These are phyloP conservation scores for Ustilago trichophora DNA, from an alignment of 1,284 basidiomycete species.

Conservation along the genomic window DNA sequence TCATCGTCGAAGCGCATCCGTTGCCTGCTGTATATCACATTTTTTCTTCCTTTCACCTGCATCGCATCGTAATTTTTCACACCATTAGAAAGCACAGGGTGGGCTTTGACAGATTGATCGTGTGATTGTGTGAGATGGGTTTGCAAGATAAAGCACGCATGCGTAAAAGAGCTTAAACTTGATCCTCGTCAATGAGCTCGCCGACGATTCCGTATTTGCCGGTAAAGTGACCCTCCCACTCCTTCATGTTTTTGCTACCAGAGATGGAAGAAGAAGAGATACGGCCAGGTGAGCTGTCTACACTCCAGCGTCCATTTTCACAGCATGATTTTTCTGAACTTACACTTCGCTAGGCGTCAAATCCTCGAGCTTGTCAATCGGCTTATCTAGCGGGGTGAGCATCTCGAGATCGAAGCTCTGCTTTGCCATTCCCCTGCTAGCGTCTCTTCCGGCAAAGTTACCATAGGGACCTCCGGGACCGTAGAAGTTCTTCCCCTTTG, in stretches of 20 bases:
- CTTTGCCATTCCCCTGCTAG: conserved; percentile 93
- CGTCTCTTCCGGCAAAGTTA: conserved; percentile 93
- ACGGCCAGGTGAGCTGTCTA: no score
- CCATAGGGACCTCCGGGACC: conserved; percentile 94
- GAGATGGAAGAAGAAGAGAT: not conserved
- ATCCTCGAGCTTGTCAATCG: conserved; percentile 82
- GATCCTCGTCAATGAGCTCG: conserved; percentile 59
- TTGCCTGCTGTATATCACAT: not conserved
- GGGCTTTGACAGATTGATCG: not conserved
- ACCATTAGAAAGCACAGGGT: not conserved
- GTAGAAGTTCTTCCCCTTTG: conserved; percentile 86
- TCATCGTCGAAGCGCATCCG: no score
- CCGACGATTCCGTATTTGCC: conserved; percentile 64
- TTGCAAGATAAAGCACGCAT: not conserved
- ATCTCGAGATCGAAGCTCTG: conserved; percentile 92
- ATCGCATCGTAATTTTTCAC: no score
- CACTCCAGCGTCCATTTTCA: no score
- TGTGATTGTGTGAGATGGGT: not conserved
- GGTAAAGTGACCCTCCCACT: conserved; percentile 60
- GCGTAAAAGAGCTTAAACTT: not conserved
- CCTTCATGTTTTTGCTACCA: conserved; percentile 55
- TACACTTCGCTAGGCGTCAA: conserved; percentile 83
- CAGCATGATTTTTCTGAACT: no score
- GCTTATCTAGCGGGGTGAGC: conserved; percentile 85
- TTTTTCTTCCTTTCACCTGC: not conserved